A percentile compares a stretch with the other conserved stretches of the same genome.
Conservation (phyloP, 306 rosid species). For the Prunus mira region DNA sequence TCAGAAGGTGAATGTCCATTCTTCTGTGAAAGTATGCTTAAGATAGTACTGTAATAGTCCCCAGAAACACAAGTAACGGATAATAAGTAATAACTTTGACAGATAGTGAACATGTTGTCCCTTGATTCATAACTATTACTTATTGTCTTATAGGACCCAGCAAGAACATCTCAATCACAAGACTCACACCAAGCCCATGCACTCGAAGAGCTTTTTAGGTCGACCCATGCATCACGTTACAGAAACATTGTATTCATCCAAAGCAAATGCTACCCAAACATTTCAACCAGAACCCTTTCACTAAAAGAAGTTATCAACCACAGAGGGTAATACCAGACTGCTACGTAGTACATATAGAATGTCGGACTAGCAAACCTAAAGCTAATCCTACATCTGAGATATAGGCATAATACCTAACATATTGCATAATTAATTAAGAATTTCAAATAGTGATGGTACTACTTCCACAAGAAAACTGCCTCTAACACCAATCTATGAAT, state of each 20-base stretch:
- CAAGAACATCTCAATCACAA: neutral
- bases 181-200: neutral
- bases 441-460: neutral
- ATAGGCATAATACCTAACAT: neutral
- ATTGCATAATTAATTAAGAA: neutral
- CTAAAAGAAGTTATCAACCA: neutral
- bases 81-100: neutral
- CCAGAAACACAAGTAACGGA: neutral
- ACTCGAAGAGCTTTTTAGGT: neutral
- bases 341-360: neutral
- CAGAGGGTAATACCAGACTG: neutral
- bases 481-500: neutral
- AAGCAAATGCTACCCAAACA: neutral
- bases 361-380: neutral
- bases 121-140: neutral
- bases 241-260: neutral
- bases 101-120: neutral
- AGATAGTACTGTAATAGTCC: neutral
- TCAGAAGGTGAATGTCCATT: neutral
- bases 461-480: neutral
- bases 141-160: neutral
- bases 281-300: neutral
- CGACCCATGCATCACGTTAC: neutral
- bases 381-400: neutral
- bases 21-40: neutral